Conservation (phyloP, 2,329 filamentous ascomycete genomes). For the Neopestalotiopsis clavispora region DNA sequence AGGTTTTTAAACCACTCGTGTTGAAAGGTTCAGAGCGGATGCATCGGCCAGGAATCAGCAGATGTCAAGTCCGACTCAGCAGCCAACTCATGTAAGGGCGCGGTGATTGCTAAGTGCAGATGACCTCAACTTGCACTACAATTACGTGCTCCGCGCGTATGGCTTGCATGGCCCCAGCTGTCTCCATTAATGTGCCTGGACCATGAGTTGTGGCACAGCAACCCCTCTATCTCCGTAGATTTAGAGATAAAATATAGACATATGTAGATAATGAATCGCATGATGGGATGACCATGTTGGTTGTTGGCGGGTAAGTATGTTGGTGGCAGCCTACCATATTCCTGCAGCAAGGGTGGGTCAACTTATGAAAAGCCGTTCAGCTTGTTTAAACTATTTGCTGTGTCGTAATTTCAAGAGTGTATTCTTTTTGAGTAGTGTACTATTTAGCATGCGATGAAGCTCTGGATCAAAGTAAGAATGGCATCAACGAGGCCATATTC, state of each 20-base stretch:
- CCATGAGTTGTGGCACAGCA: neutral
- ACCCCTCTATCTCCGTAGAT: too few relatives aligned
- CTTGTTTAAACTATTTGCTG: neutral
- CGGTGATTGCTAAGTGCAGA: neutral
- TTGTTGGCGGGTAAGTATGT: too few relatives aligned
- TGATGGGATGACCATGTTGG: too few relatives aligned
- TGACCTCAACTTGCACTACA: neutral
- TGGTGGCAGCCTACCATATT: too few relatives aligned
- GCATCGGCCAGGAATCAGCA: neutral
- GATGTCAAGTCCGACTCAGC: neutral
- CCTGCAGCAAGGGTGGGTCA: too few relatives aligned
- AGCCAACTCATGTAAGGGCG: neutral
- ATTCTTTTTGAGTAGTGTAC: neutral
- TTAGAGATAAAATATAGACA: too few relatives aligned
- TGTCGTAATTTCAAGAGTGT: too few relatives aligned
- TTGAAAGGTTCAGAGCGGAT: neutral
- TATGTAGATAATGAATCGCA: too few relatives aligned
- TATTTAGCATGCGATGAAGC: neutral
- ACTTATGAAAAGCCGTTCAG: neutral
- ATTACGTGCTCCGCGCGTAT: constrained; percentile 14
- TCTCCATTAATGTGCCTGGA: neutral
- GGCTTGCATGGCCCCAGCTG: neutral
- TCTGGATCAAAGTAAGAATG: neutral
- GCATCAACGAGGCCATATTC: neutral
- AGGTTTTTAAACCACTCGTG: neutral